A percentile compares a stretch with the other conserved stretches of the same genome.
Evolutionary conservation across 139 green algal species (phyloP).

Genomic region (Auxenochlorella pyrenoidosa): DNA sequence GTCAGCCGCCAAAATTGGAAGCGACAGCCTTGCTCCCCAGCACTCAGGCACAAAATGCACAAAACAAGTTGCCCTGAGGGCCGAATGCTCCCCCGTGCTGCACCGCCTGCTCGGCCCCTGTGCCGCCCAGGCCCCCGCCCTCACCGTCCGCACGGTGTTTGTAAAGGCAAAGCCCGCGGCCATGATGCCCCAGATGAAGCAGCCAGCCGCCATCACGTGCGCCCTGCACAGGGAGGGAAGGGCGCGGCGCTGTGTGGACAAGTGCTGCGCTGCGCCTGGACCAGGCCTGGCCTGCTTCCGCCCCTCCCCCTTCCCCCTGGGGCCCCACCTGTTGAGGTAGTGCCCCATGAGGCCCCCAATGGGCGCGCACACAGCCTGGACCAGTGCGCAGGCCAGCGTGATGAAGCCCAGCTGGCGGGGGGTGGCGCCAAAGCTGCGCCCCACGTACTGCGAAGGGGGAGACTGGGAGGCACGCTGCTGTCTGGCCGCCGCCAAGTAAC

Average conservation of each 20-base stretch:
- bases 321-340: slow-evolving; percentile 55
- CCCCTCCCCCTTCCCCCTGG: too few relatives aligned
- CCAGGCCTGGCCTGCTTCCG: too few relatives aligned
- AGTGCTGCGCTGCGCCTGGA: too few relatives aligned
- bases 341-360: slow-evolving; percentile 41
- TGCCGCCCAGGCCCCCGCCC: not conserved
- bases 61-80: too few relatives aligned
- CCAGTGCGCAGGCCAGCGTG: slow-evolving; percentile 42
- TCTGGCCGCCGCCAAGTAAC: too few relatives aligned
- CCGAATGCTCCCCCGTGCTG: too few relatives aligned
- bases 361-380: slow-evolving; percentile 35
- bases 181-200: slow-evolving; percentile 78
- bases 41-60: too few relatives aligned
- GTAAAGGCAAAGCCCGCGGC: slow-evolving; percentile 59
- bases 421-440: slow-evolving; percentile 31
- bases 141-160: slow-evolving; percentile 11
- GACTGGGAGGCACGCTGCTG: not conserved
- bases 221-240: not conserved
- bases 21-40: too few relatives aligned
- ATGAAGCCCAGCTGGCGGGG: slow-evolving; percentile 47
- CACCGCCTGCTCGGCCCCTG: too few relatives aligned
- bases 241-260: not conserved
- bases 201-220: slow-evolving; percentile 64
- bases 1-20: too few relatives aligned
- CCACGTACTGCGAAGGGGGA: slow-evolving; percentile 31